phyloP scores from a whole-genome alignment of 805 yeast species.

The Candida dajiaensis region DNA sequence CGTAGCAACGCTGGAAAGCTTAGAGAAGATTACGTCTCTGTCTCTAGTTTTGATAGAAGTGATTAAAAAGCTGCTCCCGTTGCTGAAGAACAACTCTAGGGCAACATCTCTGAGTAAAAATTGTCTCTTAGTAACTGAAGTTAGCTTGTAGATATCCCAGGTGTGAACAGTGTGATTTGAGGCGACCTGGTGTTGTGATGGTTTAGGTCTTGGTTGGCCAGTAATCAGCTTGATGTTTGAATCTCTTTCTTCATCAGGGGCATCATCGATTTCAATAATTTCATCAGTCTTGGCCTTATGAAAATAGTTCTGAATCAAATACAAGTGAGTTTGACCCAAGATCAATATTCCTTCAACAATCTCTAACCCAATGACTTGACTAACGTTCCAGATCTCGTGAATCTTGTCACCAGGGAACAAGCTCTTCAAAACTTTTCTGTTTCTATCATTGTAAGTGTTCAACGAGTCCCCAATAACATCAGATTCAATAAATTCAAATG shows the following conservation, averaged over 20 bases:
- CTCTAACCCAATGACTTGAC: constrained; percentile 71
- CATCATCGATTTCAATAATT: constrained; percentile 61
- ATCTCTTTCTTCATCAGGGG: constrained; percentile 57
- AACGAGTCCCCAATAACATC: constrained; percentile 28
- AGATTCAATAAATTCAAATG: constrained; percentile 42
- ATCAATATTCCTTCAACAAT: constrained; percentile 72
- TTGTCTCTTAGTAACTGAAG: constrained; percentile 66
- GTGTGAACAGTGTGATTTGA: constrained; percentile 42
- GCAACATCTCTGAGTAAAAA: constrained; percentile 79
- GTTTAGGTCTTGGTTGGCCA: constrained; percentile 33
- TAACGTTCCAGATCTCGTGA: constrained; percentile 66
- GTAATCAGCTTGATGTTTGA: constrained; percentile 61
- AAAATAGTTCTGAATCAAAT: constrained; percentile 65
- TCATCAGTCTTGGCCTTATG: constrained; percentile 45
- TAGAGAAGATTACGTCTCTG: constrained; percentile 51
- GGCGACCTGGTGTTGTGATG: constrained; percentile 14
- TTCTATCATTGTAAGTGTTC: constrained; percentile 52
- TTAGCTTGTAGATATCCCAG: constrained; percentile 58
- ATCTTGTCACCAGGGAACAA: constrained; percentile 67
- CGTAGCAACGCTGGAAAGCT: constrained; percentile 42
- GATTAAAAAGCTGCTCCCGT: constrained; percentile 65
- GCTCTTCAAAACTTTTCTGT: constrained; percentile 67
- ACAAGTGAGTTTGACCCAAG: constrained; percentile 57
- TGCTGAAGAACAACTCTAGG: constrained; percentile 65
- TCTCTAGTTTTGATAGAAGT: constrained; percentile 50